A percentile compares a stretch with the other conserved stretches of the same genome.
phyloP scores from a whole-genome alignment of 768 basidiomycete genomes.

The Tylopilus sp. region DNA sequence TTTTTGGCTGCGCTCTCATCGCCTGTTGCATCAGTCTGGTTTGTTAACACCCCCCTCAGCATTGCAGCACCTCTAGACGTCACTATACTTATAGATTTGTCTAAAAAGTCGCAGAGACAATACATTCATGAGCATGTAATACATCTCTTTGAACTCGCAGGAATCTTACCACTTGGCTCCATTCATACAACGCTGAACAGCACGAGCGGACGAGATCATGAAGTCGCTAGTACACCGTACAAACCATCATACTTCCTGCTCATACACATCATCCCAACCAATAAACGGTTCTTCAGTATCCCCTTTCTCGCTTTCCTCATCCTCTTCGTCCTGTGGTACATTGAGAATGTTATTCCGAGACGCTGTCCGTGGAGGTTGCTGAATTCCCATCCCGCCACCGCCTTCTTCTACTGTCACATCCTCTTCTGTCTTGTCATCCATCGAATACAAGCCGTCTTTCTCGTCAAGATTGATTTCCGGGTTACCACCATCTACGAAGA shows the following conservation, averaged over 20 bases:
- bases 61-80: conserved; percentile 21
- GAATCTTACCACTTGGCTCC: background rate
- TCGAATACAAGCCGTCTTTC: conserved; percentile 50
- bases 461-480: conserved; percentile 34
- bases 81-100: conserved; percentile 21
- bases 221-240: background rate
- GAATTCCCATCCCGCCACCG: conserved; percentile 33
- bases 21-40: conserved; percentile 6
- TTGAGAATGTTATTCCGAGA: conserved; percentile 4
- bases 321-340: conserved; percentile 16
- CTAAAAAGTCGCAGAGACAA: conserved; percentile 21
- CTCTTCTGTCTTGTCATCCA: conserved; percentile 47
- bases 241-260: conserved; percentile 57
- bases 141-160: conserved; percentile 4
- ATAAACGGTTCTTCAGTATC: conserved; percentile 30
- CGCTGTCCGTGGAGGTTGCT: conserved; percentile 33
- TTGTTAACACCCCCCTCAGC: conserved; percentile 1
- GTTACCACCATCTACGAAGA: conserved; percentile 53
- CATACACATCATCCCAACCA: conserved; percentile 55
- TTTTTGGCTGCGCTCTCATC: background rate
- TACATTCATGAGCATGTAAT: conserved; percentile 31
- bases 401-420: conserved; percentile 38
- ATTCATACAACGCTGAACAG: background rate
- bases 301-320: conserved; percentile 39
- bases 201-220: background rate